Base-by-base conservation (phyloP, 768 basidiomycete genomes). In the Mycena vitilis region DNA sequence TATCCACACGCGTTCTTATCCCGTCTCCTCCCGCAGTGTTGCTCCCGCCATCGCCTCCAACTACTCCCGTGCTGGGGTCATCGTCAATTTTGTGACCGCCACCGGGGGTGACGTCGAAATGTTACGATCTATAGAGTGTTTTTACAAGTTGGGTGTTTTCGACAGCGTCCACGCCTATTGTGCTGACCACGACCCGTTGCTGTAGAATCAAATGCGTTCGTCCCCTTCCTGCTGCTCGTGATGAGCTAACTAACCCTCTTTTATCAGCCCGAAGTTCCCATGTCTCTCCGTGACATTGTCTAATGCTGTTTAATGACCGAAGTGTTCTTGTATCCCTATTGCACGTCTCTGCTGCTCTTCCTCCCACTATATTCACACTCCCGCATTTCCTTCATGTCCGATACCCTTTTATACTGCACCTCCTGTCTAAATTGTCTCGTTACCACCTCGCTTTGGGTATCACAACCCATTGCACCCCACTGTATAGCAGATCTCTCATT, bases 91-190 rank as follows among this genome's bases (percentile, higher is more conserved):
- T 74, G 96, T 99, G 69, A 98, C 96, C 64, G 97, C 96, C 62
- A 96, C 95, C 16, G 96, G 96, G 37, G 96, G 96, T 48, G 97
- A 99, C 78, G 96, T 98, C 63, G 97, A 99, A 83, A 98, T 98
- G 96, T 83, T 99, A 70, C 89, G 97, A 76, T 94, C 94, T 73
- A 98, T 98, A 85, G 97, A 99, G 84, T 97, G 96, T 86, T 97
- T 95, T 83, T 98, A 97, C 87, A 95, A 95, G 94, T 95, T 79
- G 60, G 67, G 79, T 77, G 37, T 44, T 49, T 20, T 63, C 30
- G 45, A 16, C 37, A 10, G 40, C 51, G 56, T 47, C 44, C 66
- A 48, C 38, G n/a, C 54, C 51, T 37, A 47, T 23, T 10, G 60
- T 20, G 40, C 74, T 78, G n/a, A 78, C 68, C 9, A 8, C 38